Conservation (phyloP, 805 yeast species). For the Clavispora santaluciae region DNA sequence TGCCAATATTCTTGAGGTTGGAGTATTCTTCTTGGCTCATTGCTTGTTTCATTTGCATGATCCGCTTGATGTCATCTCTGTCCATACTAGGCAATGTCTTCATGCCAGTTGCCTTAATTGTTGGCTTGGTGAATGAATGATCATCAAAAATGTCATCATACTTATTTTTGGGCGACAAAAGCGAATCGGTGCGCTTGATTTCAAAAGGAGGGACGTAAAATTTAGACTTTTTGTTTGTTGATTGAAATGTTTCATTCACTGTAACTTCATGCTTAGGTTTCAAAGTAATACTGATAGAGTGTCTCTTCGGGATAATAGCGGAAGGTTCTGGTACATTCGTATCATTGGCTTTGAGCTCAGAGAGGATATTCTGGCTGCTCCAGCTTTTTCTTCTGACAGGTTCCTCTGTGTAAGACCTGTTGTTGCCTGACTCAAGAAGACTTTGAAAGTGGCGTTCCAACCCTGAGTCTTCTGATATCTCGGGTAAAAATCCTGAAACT, state of each 20-base stretch:
- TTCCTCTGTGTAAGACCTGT: neutral
- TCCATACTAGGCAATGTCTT: conserved; percentile 48
- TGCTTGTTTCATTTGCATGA: conserved; percentile 28
- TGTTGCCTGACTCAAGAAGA: conserved; percentile 15
- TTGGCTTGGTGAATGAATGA: conserved; percentile 20
- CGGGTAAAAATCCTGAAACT: conserved; percentile 41
- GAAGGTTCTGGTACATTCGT: conserved; percentile 15
- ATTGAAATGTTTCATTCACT: neutral
- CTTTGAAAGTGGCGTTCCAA: conserved; percentile 41
- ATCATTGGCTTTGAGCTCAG: conserved; percentile 19
- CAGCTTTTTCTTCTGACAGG: conserved; percentile 15
- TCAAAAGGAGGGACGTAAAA: conserved; percentile 41
- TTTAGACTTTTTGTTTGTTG: conserved; percentile 17
- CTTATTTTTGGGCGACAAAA: conserved; percentile 31
- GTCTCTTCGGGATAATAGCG: conserved; percentile 5
- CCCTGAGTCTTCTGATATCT: conserved; percentile 44
- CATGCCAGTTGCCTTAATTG: conserved; percentile 43
- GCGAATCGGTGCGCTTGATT: conserved; percentile 33
- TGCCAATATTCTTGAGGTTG: conserved; percentile 27
- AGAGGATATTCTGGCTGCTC: conserved; percentile 26
- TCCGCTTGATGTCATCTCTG: conserved; percentile 38
- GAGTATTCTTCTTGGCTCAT: conserved; percentile 39
- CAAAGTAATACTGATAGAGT: conserved; percentile 2
- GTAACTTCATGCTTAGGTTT: conserved; percentile 1
- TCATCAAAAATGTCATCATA: conserved; percentile 39